Conservation (phyloP, 1,284 basidiomycete species). For the Athelia psychrophila region DNA sequence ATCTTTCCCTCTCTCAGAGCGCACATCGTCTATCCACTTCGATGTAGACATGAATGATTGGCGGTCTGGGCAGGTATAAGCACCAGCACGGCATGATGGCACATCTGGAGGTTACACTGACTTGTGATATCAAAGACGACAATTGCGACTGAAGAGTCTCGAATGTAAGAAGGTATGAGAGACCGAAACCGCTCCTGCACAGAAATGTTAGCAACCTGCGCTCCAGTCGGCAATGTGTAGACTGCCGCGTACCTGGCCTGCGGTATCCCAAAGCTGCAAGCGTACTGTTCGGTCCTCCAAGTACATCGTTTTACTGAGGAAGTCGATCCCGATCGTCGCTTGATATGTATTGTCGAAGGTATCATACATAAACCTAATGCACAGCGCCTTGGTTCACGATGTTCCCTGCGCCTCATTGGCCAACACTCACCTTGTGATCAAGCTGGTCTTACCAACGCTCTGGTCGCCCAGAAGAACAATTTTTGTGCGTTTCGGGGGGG, state of each 20-base stretch:
- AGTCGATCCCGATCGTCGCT: slow-evolving; percentile 99
- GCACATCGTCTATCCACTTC: slow-evolving; percentile 99
- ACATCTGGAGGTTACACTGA: slow-evolving; percentile 39
- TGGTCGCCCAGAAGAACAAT: slow-evolving; percentile 93
- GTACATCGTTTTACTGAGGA: slow-evolving; percentile 99
- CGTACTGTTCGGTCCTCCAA: slow-evolving; percentile 97
- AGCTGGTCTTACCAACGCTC: slow-evolving; percentile 94
- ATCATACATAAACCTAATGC: slow-evolving; percentile 92
- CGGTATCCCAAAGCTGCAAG: slow-evolving; percentile 98
- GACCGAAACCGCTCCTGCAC: slow-evolving; percentile 93
- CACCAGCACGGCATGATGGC: neutral
- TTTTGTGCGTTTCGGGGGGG: slow-evolving; percentile 92
- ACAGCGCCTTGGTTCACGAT: neutral
- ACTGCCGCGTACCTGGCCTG: slow-evolving; percentile 73
- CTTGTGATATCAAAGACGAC: slow-evolving; percentile 99
- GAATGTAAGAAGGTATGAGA: slow-evolving; percentile 98
- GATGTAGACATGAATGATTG: slow-evolving; percentile 96
- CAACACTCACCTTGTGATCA: slow-evolving; percentile 83
- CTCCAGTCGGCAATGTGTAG: neutral
- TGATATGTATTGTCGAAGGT: slow-evolving; percentile 99
- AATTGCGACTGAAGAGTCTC: slow-evolving; percentile 97
- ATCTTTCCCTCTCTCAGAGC: slow-evolving; percentile 95
- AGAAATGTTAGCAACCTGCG: neutral
- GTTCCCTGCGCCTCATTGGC: slow-evolving; percentile 7
- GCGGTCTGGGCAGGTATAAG: slow-evolving; percentile 59